Evolutionary conservation across 208 protist species (phyloP).

Genomic region (Balamuthia mandrillaris): DNA sequence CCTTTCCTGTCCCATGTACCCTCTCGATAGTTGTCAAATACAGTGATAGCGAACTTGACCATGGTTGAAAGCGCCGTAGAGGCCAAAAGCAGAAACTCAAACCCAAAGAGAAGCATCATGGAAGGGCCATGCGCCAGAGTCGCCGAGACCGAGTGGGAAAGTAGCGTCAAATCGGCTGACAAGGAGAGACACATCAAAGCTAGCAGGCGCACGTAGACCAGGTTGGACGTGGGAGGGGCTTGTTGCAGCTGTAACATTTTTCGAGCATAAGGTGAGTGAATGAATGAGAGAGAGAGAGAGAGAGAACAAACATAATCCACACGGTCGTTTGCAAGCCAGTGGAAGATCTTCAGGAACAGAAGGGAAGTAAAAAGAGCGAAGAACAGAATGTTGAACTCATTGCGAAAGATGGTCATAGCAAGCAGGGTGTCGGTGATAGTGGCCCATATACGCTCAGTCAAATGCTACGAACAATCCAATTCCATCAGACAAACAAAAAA

Average conservation of each 20-base stretch:
- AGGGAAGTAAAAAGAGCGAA: constrained; percentile 42
- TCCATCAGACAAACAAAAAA: too few relatives aligned
- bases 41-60: neutral
- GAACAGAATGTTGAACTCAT: constrained; percentile 49
- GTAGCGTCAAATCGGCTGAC: neutral
- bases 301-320: constrained; percentile 41
- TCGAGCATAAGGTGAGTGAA: neutral
- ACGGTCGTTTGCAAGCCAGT: constrained; percentile 54
- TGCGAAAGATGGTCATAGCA: constrained; percentile 59
- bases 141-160: neutral
- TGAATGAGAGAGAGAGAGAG: constrained; percentile 1
- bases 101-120: constrained; percentile 3
- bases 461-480: too few relatives aligned
- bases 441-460: neutral
- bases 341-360: constrained; percentile 56
- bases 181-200: neutral
- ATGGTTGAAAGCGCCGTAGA: neutral
- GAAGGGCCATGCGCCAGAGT: neutral
- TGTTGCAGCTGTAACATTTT: neutral
- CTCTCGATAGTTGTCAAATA: neutral
- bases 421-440: constrained; percentile 56
- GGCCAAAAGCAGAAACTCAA: neutral
- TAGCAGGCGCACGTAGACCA: constrained; percentile 31
- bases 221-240: neutral
- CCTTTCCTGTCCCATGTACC: constrained; percentile 2